Evolutionary conservation across 208 protist genomes (phyloP).

Genomic region (Crithidia acanthocephali): DNA sequence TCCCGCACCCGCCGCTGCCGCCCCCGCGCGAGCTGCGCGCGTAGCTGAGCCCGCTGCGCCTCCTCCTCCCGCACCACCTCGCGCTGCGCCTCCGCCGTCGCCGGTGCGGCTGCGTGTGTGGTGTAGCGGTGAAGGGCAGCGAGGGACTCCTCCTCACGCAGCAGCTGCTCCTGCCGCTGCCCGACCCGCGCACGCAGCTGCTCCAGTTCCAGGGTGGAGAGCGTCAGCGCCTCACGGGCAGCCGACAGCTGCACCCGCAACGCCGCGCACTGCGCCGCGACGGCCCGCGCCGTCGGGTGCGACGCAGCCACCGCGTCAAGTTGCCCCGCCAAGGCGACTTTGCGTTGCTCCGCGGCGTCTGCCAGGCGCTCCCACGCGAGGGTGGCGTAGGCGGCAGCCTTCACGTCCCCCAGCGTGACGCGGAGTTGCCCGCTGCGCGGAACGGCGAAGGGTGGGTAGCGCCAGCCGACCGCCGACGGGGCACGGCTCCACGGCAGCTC

Average conservation of each 20-base stretch:
- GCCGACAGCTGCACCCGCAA: slow-evolving; percentile 40
- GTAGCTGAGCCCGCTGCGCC: slow-evolving; percentile 36
- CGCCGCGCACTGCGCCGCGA: slow-evolving; percentile 34
- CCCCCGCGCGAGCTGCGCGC: slow-evolving; percentile 34
- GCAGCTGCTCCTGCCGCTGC: slow-evolving; percentile 31
- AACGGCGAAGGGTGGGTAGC: slow-evolving; percentile 22
- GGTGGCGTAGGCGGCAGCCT: slow-evolving; percentile 39
- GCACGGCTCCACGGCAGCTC: slow-evolving; percentile 37
- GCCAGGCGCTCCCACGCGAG: slow-evolving; percentile 48
- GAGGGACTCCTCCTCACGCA: slow-evolving; percentile 34
- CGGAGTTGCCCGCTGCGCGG: slow-evolving; percentile 12
- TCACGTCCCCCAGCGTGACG: slow-evolving; percentile 53
- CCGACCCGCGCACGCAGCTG: slow-evolving; percentile 32
- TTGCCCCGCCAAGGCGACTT: slow-evolving; percentile 19
- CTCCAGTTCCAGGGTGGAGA: slow-evolving; percentile 41
- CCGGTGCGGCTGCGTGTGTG: background rate
- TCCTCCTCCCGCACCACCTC: slow-evolving; percentile 30
- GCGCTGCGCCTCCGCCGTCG: background rate
- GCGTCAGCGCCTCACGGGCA: slow-evolving; percentile 37
- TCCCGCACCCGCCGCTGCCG: slow-evolving; percentile 31
- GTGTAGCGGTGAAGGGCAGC: slow-evolving; percentile 24
- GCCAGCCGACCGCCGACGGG: slow-evolving; percentile 30
- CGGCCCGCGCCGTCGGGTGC: slow-evolving; percentile 3
- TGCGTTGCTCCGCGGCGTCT: slow-evolving; percentile 26
- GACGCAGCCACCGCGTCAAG: slow-evolving; percentile 31